A percentile compares a stretch with the other conserved stretches of the same genome.
These are phyloP conservation scores for Microsporum canis DNA, from an alignment of 2,329 filamentous ascomycete genomes.

Conservation along the genomic window DNA sequence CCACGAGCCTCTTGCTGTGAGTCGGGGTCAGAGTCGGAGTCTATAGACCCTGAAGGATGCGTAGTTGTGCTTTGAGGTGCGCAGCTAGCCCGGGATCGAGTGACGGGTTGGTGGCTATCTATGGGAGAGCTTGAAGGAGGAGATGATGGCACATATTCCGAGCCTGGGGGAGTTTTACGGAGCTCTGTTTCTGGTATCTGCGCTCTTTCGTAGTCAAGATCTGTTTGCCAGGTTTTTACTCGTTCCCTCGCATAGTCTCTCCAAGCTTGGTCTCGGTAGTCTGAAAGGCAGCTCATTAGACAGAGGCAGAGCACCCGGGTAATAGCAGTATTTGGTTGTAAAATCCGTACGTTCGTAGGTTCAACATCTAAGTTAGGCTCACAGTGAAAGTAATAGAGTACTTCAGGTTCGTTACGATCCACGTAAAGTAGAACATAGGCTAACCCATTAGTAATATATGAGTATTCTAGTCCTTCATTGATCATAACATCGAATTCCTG, in stretches of 20 bases:
- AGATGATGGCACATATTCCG: conserved; percentile 18
- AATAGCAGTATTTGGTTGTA: conserved; percentile 15
- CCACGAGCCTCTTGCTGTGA: conserved; percentile 11
- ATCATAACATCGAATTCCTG: conserved; percentile 14
- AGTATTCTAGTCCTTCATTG: conserved; percentile 10
- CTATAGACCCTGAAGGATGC: conserved; percentile 5
- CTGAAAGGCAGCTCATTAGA: conserved; percentile 18
- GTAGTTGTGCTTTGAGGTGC: conserved; percentile 9
- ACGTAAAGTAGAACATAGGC: conserved; percentile 13
- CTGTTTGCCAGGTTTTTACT: conserved; percentile 16
- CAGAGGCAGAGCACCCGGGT: conserved; percentile 16
- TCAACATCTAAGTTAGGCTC: conserved; percentile 18
- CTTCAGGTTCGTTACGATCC: conserved; percentile 16
- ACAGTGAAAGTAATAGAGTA: conserved; percentile 21
- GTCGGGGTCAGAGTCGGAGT: conserved; percentile 15
- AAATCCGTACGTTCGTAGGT: conserved; percentile 7
- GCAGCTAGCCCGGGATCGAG: conserved; percentile 16
- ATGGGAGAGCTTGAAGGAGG: conserved; percentile 13
- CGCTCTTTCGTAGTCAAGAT: conserved; percentile 14
- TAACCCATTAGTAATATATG: conserved; percentile 7
- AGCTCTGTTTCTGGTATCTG: conserved; percentile 16
- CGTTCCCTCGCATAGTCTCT: conserved; percentile 12
- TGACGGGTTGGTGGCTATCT: conserved; percentile 13
- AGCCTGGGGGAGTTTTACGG: conserved; percentile 12
- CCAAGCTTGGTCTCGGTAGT: conserved; percentile 16